phyloP scores from a whole-genome alignment of 257 asterid species.

The Solanum pinnatisectum region DNA sequence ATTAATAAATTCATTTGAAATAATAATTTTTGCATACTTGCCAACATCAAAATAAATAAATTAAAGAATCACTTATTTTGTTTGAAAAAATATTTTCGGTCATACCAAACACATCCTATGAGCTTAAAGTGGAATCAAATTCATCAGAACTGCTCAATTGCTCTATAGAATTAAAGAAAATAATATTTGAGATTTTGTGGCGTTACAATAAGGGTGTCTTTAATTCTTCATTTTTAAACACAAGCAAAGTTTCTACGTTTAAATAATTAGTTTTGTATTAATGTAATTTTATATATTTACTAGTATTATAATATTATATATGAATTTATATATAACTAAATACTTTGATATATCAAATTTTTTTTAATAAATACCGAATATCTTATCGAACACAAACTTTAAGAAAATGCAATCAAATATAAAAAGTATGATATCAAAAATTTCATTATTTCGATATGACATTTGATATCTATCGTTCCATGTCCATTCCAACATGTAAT shows the following conservation, averaged over 20 bases:
- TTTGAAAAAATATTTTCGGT: too few species aligned
- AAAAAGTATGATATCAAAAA: too few species aligned
- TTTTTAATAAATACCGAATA: background rate
- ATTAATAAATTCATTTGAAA: background rate
- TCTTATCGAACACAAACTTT: too few species aligned
- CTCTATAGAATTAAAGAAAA: background rate
- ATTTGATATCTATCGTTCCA: background rate
- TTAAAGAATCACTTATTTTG: too few species aligned
- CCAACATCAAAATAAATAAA: background rate
- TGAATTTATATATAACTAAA: too few species aligned
- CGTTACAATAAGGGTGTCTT: background rate
- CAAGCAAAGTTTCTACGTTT: background rate
- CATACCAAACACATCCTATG: background rate
- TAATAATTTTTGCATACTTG: background rate
- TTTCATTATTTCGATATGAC: rapidly evolving
- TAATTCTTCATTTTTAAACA: background rate
- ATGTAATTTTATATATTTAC: background rate
- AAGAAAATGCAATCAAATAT: background rate
- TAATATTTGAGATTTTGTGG: background rate
- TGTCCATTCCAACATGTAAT: too few species aligned
- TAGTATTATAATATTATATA: background rate
- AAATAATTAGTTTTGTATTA: background rate
- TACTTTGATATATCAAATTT: too few species aligned
- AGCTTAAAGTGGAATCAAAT: background rate
- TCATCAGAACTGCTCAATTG: background rate